Evolutionary conservation across 1,284 basidiomycete genomes (phyloP).

Genomic region (Rhodotorula sp.): DNA sequence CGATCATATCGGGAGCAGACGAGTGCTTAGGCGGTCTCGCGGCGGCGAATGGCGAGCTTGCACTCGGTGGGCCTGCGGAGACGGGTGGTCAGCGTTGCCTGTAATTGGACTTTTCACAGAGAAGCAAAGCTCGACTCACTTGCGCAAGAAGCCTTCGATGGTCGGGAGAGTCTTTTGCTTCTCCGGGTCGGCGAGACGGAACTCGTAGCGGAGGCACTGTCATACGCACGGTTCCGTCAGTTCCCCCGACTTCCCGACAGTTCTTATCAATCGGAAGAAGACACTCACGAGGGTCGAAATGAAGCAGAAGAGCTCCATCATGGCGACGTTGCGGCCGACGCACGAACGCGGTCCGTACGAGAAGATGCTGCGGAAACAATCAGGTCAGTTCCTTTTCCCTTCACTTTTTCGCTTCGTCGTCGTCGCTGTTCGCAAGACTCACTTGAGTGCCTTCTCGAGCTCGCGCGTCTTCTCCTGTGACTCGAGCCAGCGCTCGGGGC

Average conservation of each 20-base stretch:
- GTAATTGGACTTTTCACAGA: neutral
- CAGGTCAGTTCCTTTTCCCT: neutral
- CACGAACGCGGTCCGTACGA: slow-evolving; percentile 54
- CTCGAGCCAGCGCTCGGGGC: slow-evolving; percentile 77
- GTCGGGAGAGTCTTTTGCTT: slow-evolving; percentile 58
- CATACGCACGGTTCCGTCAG: neutral
- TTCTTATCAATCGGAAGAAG: neutral
- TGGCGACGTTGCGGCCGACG: slow-evolving; percentile 56
- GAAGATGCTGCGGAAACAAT: slow-evolving; percentile 50
- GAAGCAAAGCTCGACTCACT: slow-evolving; percentile 50
- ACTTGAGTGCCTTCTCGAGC: slow-evolving; percentile 68
- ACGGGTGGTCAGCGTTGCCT: neutral
- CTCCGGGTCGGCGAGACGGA: slow-evolving; percentile 38
- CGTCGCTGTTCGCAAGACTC: neutral
- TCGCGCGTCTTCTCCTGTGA: slow-evolving; percentile 60
- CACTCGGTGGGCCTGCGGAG: slow-evolving; percentile 25
- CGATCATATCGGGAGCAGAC: neutral
- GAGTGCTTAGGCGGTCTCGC: neutral
- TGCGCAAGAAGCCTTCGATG: slow-evolving; percentile 70
- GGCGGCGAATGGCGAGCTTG: slow-evolving; percentile 24
- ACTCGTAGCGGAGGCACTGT: slow-evolving; percentile 63
- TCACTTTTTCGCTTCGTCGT: slow-evolving; percentile 46
- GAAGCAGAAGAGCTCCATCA: slow-evolving; percentile 62
- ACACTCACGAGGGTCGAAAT: slow-evolving; percentile 59
- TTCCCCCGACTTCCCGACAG: neutral